A percentile compares a stretch with the other conserved stretches of the same genome.
These are phyloP conservation scores for Nicotiana noctiflora DNA, from an alignment of 257 asterid species.

Conservation along the genomic window DNA sequence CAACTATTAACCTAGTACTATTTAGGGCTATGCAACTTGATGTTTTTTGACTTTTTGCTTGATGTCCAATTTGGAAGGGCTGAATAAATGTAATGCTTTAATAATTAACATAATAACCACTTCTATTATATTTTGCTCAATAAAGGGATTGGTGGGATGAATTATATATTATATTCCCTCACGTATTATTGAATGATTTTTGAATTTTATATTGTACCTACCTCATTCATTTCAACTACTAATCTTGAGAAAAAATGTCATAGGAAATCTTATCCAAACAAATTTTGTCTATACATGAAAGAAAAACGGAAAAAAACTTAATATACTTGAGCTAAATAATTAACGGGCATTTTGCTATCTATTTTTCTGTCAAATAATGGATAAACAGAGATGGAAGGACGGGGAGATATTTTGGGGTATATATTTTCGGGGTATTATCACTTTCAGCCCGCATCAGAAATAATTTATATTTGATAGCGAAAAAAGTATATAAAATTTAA, in stretches of 20 bases:
- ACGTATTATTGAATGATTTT: background rate
- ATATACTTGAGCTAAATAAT: no score
- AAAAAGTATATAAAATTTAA: no score
- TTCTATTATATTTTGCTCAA: background rate
- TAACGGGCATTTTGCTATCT: no score
- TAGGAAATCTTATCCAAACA: background rate
- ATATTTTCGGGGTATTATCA: no score
- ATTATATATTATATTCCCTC: background rate
- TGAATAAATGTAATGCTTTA: background rate
- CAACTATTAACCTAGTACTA: background rate
- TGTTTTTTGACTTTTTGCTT: background rate
- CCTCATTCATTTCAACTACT: background rate
- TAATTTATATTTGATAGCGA: no score
- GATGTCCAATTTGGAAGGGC: background rate
- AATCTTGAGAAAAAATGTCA: background rate
- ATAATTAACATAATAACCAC: background rate
- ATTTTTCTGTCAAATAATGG: no score
- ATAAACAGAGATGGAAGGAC: no score
- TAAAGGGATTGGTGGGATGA: background rate
- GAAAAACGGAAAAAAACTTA: background rate
- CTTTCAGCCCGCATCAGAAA: no score
- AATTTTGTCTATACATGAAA: background rate
- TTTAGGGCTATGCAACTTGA: background rate
- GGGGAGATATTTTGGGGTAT: background rate
- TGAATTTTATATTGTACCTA: background rate